Conservation (phyloP, 2,329 filamentous ascomycete species). For the Shiraia sp. region DNA sequence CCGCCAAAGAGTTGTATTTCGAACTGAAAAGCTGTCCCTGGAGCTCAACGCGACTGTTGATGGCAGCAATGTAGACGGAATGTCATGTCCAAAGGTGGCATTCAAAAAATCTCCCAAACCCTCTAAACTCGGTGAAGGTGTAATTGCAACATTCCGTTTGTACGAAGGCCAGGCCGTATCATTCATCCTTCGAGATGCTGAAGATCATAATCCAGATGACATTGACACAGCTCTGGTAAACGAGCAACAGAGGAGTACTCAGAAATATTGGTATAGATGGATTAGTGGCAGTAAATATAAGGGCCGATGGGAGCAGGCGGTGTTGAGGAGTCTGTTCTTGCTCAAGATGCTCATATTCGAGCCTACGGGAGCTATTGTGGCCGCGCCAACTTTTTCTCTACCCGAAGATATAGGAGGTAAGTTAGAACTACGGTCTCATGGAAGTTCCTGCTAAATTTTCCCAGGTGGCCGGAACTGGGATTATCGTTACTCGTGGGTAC, state of each 20-base stretch:
- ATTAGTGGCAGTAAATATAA: slow-evolving; percentile 71
- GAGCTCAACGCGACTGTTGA: slow-evolving; percentile 72
- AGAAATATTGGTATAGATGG: slow-evolving; percentile 74
- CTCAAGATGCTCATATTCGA: slow-evolving; percentile 78
- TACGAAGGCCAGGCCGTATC: slow-evolving; percentile 70
- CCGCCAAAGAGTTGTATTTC: slow-evolving; percentile 59
- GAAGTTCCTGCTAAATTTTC: not conserved
- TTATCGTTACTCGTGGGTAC: slow-evolving; percentile 77
- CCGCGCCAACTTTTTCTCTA: slow-evolving; percentile 75
- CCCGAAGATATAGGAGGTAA: slow-evolving; percentile 61
- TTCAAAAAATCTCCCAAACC: slow-evolving; percentile 60
- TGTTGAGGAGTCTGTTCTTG: slow-evolving; percentile 71
- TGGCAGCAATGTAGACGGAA: slow-evolving; percentile 56
- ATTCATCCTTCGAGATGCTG: slow-evolving; percentile 65
- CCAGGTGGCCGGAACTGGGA: slow-evolving; percentile 63
- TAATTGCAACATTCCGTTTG: slow-evolving; percentile 63
- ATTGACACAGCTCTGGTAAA: slow-evolving; percentile 65
- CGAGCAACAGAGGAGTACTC: slow-evolving; percentile 69
- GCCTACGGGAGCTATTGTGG: slow-evolving; percentile 76
- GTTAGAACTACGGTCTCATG: not conserved
- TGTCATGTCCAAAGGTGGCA: slow-evolving; percentile 55
- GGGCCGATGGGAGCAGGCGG: slow-evolving; percentile 73
- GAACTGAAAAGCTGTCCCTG: slow-evolving; percentile 61
- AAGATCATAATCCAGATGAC: slow-evolving; percentile 59
- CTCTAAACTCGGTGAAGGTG: slow-evolving; percentile 63